phyloP scores from a whole-genome alignment of 495 filamentous ascomycete species.

The Podospora pseudocomata region DNA sequence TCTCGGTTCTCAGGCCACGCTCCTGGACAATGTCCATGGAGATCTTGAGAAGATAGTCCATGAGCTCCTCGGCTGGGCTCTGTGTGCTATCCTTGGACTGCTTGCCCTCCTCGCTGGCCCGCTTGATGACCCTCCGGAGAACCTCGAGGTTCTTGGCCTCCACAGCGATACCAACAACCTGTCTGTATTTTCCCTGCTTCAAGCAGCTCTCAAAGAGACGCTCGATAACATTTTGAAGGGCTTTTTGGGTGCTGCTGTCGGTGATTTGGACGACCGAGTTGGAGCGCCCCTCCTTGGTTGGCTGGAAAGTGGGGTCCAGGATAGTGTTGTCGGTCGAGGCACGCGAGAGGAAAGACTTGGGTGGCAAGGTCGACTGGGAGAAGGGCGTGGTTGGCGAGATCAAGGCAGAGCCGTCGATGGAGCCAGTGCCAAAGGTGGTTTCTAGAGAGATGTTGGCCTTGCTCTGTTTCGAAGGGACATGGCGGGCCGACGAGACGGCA shows the following conservation, averaged over 20 bases:
- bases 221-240: conserved; percentile 77
- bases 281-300: conserved; percentile 51
- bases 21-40: conserved; percentile 99
- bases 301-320: conserved; percentile 52
- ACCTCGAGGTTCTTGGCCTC: conserved; percentile 92
- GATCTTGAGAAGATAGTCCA: conserved; percentile 94
- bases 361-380: conserved; percentile 83
- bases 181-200: conserved; percentile 78
- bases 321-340: conserved; percentile 60
- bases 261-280: conserved; percentile 44
- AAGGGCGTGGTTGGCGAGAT: conserved; percentile 89
- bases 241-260: conserved; percentile 55
- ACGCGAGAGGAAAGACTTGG: conserved; percentile 83
- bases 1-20: conserved; percentile 72
- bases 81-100: conserved; percentile 51
- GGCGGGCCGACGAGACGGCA: conserved; percentile 68
- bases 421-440: conserved; percentile 68
- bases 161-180: conserved; percentile 97
- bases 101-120: conserved; percentile 73
- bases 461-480: conserved; percentile 47
- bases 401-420: conserved; percentile 58
- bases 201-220: conserved; percentile 90
- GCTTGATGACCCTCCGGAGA: conserved; percentile 81
- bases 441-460: conserved; percentile 57
- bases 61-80: conserved; percentile 78